A percentile compares a stretch with the other conserved stretches of the same genome.
Evolutionary conservation across 2,329 filamentous ascomycete species (phyloP).

Genomic region (Phyllosticta citriasiana): DNA sequence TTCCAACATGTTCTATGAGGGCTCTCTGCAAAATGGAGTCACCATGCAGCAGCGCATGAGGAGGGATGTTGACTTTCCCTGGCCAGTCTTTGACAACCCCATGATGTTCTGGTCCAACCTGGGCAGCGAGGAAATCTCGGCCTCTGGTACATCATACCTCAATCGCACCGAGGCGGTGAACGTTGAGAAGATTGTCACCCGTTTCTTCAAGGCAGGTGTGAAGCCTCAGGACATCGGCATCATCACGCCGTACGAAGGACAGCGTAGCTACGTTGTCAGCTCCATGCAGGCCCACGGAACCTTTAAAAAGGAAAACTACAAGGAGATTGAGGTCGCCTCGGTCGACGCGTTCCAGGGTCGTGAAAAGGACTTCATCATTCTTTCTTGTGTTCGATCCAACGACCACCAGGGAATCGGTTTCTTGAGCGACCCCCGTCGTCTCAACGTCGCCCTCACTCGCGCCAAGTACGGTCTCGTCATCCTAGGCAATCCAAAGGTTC

Average conservation of each 20-base stretch:
- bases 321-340: conserved; percentile 95
- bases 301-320: conserved; percentile 97
- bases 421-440: conserved; percentile 89
- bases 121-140: conserved; percentile 95
- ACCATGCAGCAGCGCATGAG: conserved; percentile 80
- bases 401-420: conserved; percentile 99
- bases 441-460: conserved; percentile 93
- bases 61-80: conserved; percentile 93
- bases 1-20: conserved; percentile 99
- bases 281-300: conserved; percentile 98
- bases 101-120: conserved; percentile 99
- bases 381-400: conserved; percentile 96
- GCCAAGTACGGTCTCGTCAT: conserved; percentile 96
- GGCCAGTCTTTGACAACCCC: conserved; percentile 84
- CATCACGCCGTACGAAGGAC: conserved; percentile 96
- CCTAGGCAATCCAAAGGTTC: conserved; percentile 91
- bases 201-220: conserved; percentile 98
- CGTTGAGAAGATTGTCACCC: conserved; percentile 95
- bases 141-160: conserved; percentile 93
- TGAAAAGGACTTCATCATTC: conserved; percentile 97
- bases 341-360: conserved; percentile 98
- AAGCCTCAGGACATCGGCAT: conserved; percentile 89
- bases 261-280: conserved; percentile 94
- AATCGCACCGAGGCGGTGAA: conserved; percentile 96
- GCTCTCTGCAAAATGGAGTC: conserved; percentile 91